These are phyloP conservation scores for Coemansia sp. DNA, from an alignment of 192 early-diverging fungal species.

Conservation along the genomic window DNA sequence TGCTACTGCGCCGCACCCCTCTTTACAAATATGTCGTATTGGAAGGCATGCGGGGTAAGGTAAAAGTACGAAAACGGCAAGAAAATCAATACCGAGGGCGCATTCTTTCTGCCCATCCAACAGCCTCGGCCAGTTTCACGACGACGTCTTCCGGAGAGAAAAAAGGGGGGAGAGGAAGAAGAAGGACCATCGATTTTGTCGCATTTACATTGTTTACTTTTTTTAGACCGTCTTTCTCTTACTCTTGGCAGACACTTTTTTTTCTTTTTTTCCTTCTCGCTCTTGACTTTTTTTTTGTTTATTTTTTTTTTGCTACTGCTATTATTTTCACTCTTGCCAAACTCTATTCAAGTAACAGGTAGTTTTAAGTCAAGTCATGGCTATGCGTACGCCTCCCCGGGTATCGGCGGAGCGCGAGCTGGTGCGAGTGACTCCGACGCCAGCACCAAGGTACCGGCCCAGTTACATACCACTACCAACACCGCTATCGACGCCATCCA, in stretches of 20 bases:
- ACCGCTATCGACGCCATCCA: not conserved
- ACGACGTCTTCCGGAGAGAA: not conserved
- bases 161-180: not conserved
- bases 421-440: constrained; percentile 24
- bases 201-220: constrained; percentile 1
- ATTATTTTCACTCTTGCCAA: not conserved
- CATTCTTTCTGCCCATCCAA: not conserved
- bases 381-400: constrained; percentile 24
- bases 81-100: not conserved
- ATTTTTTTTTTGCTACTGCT: not conserved
- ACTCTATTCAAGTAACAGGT: not conserved
- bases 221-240: not conserved
- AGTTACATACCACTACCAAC: constrained; percentile 44
- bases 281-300: not conserved
- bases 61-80: not conserved
- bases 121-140: not conserved
- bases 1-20: constrained; percentile 3
- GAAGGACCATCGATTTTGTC: constrained; percentile 2
- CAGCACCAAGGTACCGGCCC: constrained; percentile 18
- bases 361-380: constrained; percentile 1
- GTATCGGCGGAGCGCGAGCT: constrained; percentile 19
- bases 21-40: not conserved
- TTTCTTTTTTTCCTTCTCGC: not conserved
- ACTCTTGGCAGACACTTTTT: not conserved
- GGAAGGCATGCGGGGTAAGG: not conserved